Percentiles rank a stretch among this genome's conserved stretches.
These are phyloP conservation scores for Rhodotorula graminis DNA, from an alignment of 768 basidiomycete species.

Conservation along the genomic window DNA sequence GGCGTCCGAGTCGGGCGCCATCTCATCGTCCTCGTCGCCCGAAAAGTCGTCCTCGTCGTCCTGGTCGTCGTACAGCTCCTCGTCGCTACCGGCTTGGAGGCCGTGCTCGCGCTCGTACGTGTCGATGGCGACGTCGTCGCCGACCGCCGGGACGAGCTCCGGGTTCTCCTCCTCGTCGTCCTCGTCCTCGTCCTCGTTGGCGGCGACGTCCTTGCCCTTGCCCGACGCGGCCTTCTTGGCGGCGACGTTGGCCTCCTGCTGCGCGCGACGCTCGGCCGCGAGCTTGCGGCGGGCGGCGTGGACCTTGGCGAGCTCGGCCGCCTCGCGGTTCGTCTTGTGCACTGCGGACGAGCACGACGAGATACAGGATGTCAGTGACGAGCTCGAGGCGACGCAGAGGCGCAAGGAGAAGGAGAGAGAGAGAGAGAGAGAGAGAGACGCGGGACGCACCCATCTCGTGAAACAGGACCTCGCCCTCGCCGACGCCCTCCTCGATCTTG, in stretches of 20 bases:
- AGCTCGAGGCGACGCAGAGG: too few relatives aligned
- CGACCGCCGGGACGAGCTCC: slow-evolving; percentile 46
- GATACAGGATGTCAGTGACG: too few relatives aligned
- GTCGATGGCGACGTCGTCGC: slow-evolving; percentile 39
- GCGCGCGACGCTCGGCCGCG: slow-evolving; percentile 72
- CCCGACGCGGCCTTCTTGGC: slow-evolving; percentile 60
- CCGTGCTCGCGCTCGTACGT: slow-evolving; percentile 30
- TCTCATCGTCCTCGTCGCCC: slow-evolving; percentile 37
- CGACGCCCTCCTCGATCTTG: slow-evolving; percentile 89
- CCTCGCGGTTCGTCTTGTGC: slow-evolving; percentile 58
- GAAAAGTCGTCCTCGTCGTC: slow-evolving; percentile 6
- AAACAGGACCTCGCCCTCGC: slow-evolving; percentile 88
- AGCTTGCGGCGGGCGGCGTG: slow-evolving; percentile 62
- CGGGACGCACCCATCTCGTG: slow-evolving; percentile 77
- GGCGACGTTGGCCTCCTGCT: slow-evolving; percentile 85
- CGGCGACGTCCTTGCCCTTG: slow-evolving; percentile 40
- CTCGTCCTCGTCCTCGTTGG: slow-evolving; percentile 44
- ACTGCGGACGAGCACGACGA: slow-evolving; percentile 54
- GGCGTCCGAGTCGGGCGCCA: slow-evolving; percentile 39
- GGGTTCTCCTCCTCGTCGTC: slow-evolving; percentile 40
- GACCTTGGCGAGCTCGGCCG: slow-evolving; percentile 59
- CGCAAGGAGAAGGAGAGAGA: too few relatives aligned
- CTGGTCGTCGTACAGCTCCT: slow-evolving; percentile 44
- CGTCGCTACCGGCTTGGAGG: slow-evolving; percentile 47
- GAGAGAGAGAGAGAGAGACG: too few relatives aligned